phyloP scores from a whole-genome alignment of 768 basidiomycete species.

The Postia placenta region DNA sequence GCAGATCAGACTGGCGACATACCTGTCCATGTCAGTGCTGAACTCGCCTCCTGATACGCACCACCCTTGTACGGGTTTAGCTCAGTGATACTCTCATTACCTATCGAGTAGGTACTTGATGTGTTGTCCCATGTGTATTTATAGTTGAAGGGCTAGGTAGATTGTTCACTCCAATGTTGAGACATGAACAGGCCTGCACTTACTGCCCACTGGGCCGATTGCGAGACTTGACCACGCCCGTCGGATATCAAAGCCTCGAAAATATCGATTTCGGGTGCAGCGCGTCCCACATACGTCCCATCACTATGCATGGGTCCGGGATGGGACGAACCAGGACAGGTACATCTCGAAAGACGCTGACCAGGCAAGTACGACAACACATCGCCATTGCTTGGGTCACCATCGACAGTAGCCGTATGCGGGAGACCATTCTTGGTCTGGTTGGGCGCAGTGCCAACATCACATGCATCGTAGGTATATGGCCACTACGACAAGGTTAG shows the following conservation, averaged over 20 bases:
- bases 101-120: conserved; percentile 50
- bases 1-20: conserved; percentile 3
- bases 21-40: conserved; percentile 31
- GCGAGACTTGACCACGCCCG: conserved; percentile 62
- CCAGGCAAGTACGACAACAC: conserved; percentile 67
- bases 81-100: conserved; percentile 40
- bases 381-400: conserved; percentile 40
- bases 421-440: conserved; percentile 74
- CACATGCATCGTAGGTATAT: conserved; percentile 80
- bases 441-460: conserved; percentile 50
- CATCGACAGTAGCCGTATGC: conserved; percentile 50
- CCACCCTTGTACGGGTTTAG: conserved; percentile 73
- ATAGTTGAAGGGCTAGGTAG: conserved; percentile 68
- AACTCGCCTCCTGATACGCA: conserved; percentile 74
- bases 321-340: conserved; percentile 75
- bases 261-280: conserved; percentile 88
- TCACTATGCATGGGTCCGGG: conserved; percentile 75
- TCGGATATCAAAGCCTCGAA: conserved; percentile 69
- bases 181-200: too few species aligned
- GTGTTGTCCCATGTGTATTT: conserved; percentile 68
- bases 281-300: conserved; percentile 72
- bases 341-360: conserved; percentile 84
- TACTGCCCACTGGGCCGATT: conserved; percentile 81
- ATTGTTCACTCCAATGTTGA: too few species aligned
- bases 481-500: conserved; percentile 51